Evolutionary conservation across 2,329 filamentous ascomycete genomes (phyloP), one percentile per base, ranked within the genome.

Genomic region (Talaromyces sp.): DNA sequence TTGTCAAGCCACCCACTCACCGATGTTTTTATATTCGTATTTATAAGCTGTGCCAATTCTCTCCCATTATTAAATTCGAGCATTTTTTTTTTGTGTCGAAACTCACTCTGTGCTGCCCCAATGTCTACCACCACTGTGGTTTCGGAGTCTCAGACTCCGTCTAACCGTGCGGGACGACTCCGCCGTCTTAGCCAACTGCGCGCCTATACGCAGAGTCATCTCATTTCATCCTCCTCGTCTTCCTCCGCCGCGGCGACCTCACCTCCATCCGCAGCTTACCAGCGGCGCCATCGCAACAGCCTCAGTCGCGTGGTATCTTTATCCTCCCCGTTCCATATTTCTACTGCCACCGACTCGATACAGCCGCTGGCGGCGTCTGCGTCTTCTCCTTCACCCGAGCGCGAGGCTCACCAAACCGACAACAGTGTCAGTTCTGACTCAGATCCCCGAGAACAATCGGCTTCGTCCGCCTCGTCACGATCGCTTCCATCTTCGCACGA

Each of bases 131-230:
- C 66, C 66, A 75, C 74, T 71, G 71, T 73, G 67, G 68, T 75
- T 54, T 75, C 75, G 65, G 73, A 50, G 57, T 52, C 56, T 49
- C 57, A 58, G 25, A 45, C 56, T 35, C 33, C 67, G 25, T 35
- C 60, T 41, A 62, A 68, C 71, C 76, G 76, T 67, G 70, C 73
- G 54, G 73, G 77, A 61, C 75, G 74, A 63, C 72, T 79, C 66
- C 76, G 77, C 54, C 76, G 78, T 58, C 70, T 80, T 56, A 79
- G 77, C 72, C 77, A 77, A 70, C 72, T 80, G 63, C 75, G 77
- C 64, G 72, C 76, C 47, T 78, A 78, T 69, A 77, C 77, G 2
- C 73, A 78, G 54, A 73, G 71, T 62, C 72, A 74, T 66, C 67
- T 71, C 65, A 69, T 69, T 56, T 61, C 68, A 61, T 68, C 69